Base-by-base conservation (phyloP, 768 basidiomycete species). In the Trametes cingulata region DNA sequence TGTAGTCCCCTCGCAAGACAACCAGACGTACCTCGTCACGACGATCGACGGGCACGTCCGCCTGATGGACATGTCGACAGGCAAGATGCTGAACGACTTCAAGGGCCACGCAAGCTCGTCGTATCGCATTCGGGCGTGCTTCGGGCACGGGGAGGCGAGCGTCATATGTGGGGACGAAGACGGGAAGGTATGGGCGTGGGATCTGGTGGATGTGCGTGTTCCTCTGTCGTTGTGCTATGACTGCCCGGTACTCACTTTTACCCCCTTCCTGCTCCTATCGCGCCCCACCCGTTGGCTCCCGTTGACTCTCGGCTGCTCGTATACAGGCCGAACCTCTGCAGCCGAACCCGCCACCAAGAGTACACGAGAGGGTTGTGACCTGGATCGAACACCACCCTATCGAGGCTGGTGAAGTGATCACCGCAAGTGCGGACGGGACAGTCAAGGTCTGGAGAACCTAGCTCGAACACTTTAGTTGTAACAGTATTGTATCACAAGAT, bases 331-430 rank as follows among this genome's bases (percentile, higher is more conserved):
- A 84, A 56, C 76, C 85, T 15, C 67, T 93, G 15, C 79, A 82
- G 55, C 88, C 87, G 25, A 86, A 85, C 60, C 89, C 90, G 41
- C 91, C 91, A 9, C 86, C 85, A 25, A 85, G 86, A 68, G 85
- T 83, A 1, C 96, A 98, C 70, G 78, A 86, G 40, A 93, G 91
- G 71, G 82, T 91, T 27, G 86, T 97, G 50, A 92, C 91, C 12
- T 97, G 95, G 93, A 86, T 91, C 2, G 93, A 95, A 74, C 85
- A 93, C 66, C 91, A 95, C 74, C 94, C 93, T 8, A 82, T 78
- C 20, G 88, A 93, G 56, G 79, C 84, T 6, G 85, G 85, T 17
- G 93, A 97, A 72, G 83, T 97, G 82, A 74, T 95, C 43, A 95
- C 94, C 3, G 87, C 93, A 1, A 92, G 93, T 67, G 89, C 91